Evolutionary conservation across 140 eudicot species (phyloP).

Genomic region (Anethum foeniculum): DNA sequence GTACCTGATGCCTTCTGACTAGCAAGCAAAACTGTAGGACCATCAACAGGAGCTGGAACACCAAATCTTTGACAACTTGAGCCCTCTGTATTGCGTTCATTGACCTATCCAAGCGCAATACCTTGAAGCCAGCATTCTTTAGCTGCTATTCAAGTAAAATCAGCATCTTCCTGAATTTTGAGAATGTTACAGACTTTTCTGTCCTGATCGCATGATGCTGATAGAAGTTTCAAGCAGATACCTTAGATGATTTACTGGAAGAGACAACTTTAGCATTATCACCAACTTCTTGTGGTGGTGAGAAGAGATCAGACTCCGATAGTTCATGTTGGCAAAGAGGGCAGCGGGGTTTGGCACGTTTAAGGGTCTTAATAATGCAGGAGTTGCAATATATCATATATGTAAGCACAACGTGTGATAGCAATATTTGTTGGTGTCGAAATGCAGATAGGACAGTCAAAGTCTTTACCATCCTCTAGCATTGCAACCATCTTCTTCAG

Average conservation of each 20-base stretch:
- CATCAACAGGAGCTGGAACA: conserved; percentile 29
- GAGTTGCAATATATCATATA: too few relatives aligned
- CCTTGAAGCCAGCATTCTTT: conserved; percentile 60
- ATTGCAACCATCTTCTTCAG: too few relatives aligned
- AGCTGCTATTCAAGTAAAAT: conserved; percentile 64
- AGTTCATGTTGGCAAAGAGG: too few relatives aligned
- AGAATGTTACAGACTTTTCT: conserved; percentile 49
- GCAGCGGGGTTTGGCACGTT: too few relatives aligned
- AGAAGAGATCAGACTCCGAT: conserved; percentile 45
- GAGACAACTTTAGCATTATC: neutral
- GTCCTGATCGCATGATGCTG: conserved; percentile 37
- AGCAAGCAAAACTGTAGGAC: conserved; percentile 75
- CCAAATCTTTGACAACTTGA: conserved; percentile 43
- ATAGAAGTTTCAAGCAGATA: conserved; percentile 39
- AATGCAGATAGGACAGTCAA: too few relatives aligned
- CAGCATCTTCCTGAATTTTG: conserved; percentile 66
- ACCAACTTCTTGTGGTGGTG: conserved; percentile 49
- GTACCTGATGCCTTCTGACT: conserved; percentile 76
- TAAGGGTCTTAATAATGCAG: too few relatives aligned
- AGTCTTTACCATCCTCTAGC: too few relatives aligned
- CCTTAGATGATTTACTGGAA: conserved; percentile 55
- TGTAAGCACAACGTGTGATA: too few relatives aligned
- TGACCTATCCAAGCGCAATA: conserved; percentile 59
- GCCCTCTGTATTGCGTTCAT: conserved; percentile 64
- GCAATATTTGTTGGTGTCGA: too few relatives aligned